Base-by-base conservation (phyloP, 164 flowering plant species). In the Umbellularia californica region DNA sequence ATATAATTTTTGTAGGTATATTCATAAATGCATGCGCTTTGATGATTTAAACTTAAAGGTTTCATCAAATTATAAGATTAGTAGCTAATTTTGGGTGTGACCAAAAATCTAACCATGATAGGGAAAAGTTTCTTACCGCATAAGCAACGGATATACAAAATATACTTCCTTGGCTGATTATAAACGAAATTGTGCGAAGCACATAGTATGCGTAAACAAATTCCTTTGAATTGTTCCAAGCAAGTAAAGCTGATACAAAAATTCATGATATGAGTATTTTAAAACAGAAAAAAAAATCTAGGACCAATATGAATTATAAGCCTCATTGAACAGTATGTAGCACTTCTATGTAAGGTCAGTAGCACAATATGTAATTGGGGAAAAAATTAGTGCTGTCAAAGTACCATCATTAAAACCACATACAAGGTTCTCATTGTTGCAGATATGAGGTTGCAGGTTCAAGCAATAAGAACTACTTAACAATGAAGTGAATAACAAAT, bases 111-210 rank as follows among this genome's bases (percentile, higher is more conserved):
- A 64, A 64, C 11, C 47, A 55, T 50, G 27, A 51, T 22, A 11
- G 28, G 77, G 15, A 50, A 5, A 60, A 33, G 60, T 72, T 0
- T 68, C 87, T 87, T 84, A 94, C 98, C 81, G 81, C 90, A 82
- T 94, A 92, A 70, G 95, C 93, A 81, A 90, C 91, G 55, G 98
- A 62, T 63, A 94, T 90, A 86, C 94, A 92, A 90, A 90, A 90
- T 65, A 92, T 90, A 78, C 94, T 94, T 75, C 98, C 98, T 79
- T 94, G 95, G 79, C 98, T 94, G 75, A 90, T 75, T 74, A 94
- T 94, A 69, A 73, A 84, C 33, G 97, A 88, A 69, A 94, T 78
- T 50, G 95, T 92, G 3, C 96, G 94, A 27, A 92, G 81, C 62
- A 81, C 91, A 76, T 94, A 92, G 74, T 94, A 94, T 19, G 88